Percentiles rank a stretch among this genome's conserved stretches.
phyloP scores from a whole-genome alignment of 257 asterid species.

The Primulina tabacum region DNA sequence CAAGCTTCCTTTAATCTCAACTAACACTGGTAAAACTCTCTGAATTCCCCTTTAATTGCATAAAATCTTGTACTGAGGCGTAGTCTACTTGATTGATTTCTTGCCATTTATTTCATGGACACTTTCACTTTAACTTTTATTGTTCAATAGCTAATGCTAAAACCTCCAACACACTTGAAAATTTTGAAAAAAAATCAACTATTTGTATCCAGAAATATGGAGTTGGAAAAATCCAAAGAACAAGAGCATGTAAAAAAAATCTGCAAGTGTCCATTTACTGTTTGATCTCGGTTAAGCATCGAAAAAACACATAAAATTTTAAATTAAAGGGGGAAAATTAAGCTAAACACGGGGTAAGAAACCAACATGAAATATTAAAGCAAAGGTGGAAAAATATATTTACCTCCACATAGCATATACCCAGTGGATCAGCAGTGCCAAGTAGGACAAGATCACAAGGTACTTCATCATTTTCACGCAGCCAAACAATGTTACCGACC shows the following conservation, averaged over 20 bases:
- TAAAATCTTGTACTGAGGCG: neutral
- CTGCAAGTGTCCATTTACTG: constrained; percentile 1
- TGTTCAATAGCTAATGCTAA: neutral
- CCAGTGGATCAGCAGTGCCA: constrained; percentile 93
- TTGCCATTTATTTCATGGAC: constrained; percentile 2
- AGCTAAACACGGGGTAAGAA: constrained; percentile 21
- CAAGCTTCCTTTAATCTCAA: constrained; percentile 14
- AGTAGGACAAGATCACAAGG: constrained; percentile 96
- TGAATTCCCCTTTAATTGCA: constrained; percentile 8
- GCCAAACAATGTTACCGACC: constrained; percentile 93
- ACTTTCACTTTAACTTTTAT: constrained; percentile 7
- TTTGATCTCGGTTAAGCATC: constrained; percentile 8
- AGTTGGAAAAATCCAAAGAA: constrained; percentile 7
- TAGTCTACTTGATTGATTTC: constrained; percentile 5
- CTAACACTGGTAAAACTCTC: constrained; percentile 5
- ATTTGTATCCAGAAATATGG: neutral
- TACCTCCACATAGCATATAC: constrained; percentile 93
- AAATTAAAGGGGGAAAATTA: constrained; percentile 8
- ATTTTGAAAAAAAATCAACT: constrained; percentile 7
- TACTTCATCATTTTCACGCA: constrained; percentile 98
- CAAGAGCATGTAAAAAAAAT: constrained; percentile 5
- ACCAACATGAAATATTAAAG: constrained; percentile 12
- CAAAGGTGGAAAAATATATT: constrained; percentile 23
- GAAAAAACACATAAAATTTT: constrained; percentile 10
- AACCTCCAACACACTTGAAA: constrained; percentile 14